Percentiles rank a stretch among this genome's conserved stretches.
Evolutionary conservation across 352 stramenopile species (phyloP).

Genomic region (Phytophthora fragariae): DNA sequence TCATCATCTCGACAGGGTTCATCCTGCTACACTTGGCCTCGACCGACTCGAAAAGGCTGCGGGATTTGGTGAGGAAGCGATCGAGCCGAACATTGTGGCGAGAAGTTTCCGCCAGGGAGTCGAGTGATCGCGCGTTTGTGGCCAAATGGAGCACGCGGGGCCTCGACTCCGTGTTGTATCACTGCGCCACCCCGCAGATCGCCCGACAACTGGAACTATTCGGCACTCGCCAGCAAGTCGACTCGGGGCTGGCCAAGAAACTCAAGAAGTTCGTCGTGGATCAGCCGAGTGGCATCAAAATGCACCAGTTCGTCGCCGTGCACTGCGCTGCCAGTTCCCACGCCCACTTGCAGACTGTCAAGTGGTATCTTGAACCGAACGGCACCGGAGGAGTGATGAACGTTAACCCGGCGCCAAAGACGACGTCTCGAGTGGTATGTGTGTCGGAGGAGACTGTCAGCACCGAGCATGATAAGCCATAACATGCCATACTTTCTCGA

Average conservation of each 20-base stretch:
- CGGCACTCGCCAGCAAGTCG: conserved; percentile 4
- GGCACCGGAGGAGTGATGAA: conserved; percentile 30
- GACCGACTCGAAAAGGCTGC: conserved; percentile 18
- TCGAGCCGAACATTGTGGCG: conserved; percentile 8
- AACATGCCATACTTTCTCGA: neutral
- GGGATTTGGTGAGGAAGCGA: neutral
- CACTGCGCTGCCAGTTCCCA: conserved; percentile 33
- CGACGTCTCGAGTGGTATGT: conserved; percentile 16
- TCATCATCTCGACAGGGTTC: conserved; percentile 40
- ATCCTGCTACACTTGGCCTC: conserved; percentile 32
- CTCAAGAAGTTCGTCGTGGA: conserved; percentile 30
- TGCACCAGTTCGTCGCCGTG: conserved; percentile 36
- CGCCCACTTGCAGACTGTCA: conserved; percentile 28
- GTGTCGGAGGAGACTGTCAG: neutral
- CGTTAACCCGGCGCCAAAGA: conserved; percentile 14
- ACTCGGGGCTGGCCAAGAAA: neutral
- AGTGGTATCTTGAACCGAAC: conserved; percentile 30
- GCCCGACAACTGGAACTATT: conserved; percentile 37
- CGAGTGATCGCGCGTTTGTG: conserved; percentile 32
- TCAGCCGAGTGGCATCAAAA: conserved; percentile 14
- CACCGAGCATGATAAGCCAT: neutral
- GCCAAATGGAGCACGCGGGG: conserved; percentile 34
- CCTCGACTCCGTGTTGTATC: conserved; percentile 38
- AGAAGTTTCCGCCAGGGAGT: conserved; percentile 12
- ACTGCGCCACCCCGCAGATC: conserved; percentile 41